Percentiles rank a stretch among this genome's conserved stretches.
Conservation (phyloP, 306 rosid genomes). For the Medicago lupulina region DNA sequence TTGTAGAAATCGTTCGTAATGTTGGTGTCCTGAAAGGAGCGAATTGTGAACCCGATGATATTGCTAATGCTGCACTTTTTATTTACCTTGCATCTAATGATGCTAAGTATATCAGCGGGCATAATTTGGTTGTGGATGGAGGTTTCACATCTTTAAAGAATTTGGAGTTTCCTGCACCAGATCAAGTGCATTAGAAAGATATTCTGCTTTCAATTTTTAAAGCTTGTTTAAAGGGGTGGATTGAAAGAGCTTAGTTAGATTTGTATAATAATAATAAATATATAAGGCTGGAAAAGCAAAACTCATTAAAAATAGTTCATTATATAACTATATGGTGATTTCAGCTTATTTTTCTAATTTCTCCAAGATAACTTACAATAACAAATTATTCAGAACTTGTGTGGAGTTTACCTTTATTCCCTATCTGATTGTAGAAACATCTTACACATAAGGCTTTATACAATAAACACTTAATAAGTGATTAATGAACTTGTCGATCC, state of each 20-base stretch:
- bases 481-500: too few relatives aligned
- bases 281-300: neutral
- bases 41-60: constrained; percentile 69
- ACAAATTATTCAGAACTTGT: neutral
- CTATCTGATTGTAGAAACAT: too few relatives aligned
- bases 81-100: constrained; percentile 82
- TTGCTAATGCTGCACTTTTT: constrained; percentile 88
- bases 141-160: constrained; percentile 84
- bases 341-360: neutral
- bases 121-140: constrained; percentile 86
- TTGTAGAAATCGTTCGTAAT: constrained; percentile 53
- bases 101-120: constrained; percentile 83
- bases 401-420: too few relatives aligned
- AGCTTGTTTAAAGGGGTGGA: neutral
- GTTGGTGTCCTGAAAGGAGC: constrained; percentile 64
- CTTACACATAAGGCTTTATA: too few relatives aligned
- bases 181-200: constrained; percentile 52
- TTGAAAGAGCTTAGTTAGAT: too few relatives aligned
- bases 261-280: too few relatives aligned
- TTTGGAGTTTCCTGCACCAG: constrained; percentile 55
- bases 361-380: neutral
- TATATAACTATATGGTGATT: too few relatives aligned
- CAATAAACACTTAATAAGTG: too few relatives aligned
- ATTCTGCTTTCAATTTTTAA: neutral
- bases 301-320: neutral